phyloP scores from a whole-genome alignment of 2,329 filamentous ascomycete species.

The Fusarium sp. region DNA sequence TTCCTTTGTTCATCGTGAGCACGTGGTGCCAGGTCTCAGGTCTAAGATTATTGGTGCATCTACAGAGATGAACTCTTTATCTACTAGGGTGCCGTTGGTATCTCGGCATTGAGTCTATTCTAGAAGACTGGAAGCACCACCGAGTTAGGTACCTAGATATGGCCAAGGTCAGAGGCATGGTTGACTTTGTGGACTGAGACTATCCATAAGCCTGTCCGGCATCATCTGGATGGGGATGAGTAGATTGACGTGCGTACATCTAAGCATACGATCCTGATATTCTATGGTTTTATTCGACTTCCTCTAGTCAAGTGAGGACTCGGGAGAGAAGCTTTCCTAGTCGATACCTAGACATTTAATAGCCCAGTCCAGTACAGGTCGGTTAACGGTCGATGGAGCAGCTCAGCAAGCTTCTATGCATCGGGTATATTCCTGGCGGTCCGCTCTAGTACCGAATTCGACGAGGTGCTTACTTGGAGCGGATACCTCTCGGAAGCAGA shows the following conservation, averaged over 20 bases:
- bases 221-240: too few species aligned
- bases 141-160: not conserved
- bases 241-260: too few species aligned
- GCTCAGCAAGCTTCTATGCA: slow-evolving; percentile 23
- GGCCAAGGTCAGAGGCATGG: too few species aligned
- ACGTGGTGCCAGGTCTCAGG: slow-evolving; percentile 9
- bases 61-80: not conserved
- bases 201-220: too few species aligned
- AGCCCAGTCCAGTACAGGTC: too few species aligned
- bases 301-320: too few species aligned
- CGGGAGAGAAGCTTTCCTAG: too few species aligned
- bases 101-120: not conserved
- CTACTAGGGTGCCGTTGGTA: too few species aligned
- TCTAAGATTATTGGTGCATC: slow-evolving; percentile 9
- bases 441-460: slow-evolving; percentile 17
- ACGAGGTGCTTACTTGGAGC: slow-evolving; percentile 13
- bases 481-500: slow-evolving; percentile 10
- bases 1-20: slow-evolving; percentile 19
- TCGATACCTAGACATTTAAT: too few species aligned
- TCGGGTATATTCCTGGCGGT: slow-evolving; percentile 8
- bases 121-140: not conserved
- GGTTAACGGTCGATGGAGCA: slow-evolving; percentile 2
- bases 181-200: too few species aligned
- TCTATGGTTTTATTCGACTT: too few species aligned
- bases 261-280: too few species aligned